phyloP scores from a whole-genome alignment of 164 flowering plant species.

The Macadamia integrifolia region DNA sequence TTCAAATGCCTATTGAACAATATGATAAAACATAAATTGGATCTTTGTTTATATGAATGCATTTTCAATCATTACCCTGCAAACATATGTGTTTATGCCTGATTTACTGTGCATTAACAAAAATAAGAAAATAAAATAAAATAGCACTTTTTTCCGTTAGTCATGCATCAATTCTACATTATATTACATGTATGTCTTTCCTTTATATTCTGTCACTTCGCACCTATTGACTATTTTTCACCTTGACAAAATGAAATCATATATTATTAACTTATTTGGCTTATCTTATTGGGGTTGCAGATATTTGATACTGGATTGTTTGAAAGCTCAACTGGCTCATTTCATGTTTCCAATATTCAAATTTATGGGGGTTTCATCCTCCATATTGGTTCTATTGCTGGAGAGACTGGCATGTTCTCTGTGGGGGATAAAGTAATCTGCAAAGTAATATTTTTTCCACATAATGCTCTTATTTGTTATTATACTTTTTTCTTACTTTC shows the following conservation, averaged over 20 bases:
- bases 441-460: constrained; percentile 42
- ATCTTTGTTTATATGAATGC: too few species aligned
- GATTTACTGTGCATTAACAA: too few species aligned
- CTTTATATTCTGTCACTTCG: too few species aligned
- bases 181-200: too few species aligned
- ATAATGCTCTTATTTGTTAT: neutral
- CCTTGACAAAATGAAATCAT: neutral
- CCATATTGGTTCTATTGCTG: constrained; percentile 71
- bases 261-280: too few species aligned
- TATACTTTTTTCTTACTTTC: neutral
- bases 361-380: constrained; percentile 80
- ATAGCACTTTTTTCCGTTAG: too few species aligned
- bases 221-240: neutral
- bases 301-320: constrained; percentile 83
- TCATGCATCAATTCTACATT: too few species aligned
- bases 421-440: constrained; percentile 76
- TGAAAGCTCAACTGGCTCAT: constrained; percentile 59
- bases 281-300: constrained; percentile 35
- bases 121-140: too few species aligned
- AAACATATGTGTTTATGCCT: too few species aligned
- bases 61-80: too few species aligned
- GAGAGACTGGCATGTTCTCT: constrained; percentile 38
- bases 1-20: too few species aligned
- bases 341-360: constrained; percentile 84
- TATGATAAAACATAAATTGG: too few species aligned